Conservation (phyloP, 208 protist species). For the Trypanosoma cruzi region DNA sequence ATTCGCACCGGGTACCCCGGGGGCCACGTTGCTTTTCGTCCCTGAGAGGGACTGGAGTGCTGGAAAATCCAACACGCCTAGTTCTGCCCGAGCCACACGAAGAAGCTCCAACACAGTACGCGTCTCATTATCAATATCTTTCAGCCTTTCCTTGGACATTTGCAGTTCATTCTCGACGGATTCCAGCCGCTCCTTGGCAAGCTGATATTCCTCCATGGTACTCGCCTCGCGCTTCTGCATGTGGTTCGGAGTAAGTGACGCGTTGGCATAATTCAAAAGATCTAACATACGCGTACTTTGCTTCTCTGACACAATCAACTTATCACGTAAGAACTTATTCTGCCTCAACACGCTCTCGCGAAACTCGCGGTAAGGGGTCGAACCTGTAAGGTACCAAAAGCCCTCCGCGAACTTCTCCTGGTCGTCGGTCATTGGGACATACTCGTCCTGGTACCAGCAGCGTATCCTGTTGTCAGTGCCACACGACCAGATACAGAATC, state of each 20-base stretch:
- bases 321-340: constrained; percentile 51
- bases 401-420: constrained; percentile 61
- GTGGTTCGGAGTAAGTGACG: constrained; percentile 22
- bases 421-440: constrained; percentile 53
- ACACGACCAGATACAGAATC: constrained; percentile 86
- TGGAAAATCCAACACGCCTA: constrained; percentile 43
- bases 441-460: constrained; percentile 92
- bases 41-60: constrained; percentile 29
- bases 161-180: constrained; percentile 35
- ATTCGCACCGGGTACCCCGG: neutral
- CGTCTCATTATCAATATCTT: constrained; percentile 59
- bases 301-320: constrained; percentile 34
- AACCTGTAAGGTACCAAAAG: constrained; percentile 74
- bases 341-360: constrained; percentile 39
- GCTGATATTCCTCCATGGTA: constrained; percentile 46
- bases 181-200: constrained; percentile 38
- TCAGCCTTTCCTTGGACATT: constrained; percentile 32
- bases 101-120: constrained; percentile 46
- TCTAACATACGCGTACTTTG: constrained; percentile 42
- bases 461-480: constrained; percentile 61
- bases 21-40: constrained; percentile 2
- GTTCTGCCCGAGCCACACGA: constrained; percentile 45
- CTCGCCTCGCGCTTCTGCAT: constrained; percentile 39
- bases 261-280: constrained; percentile 47
- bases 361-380: constrained; percentile 84